A percentile compares a stretch with the other conserved stretches of the same genome.
Conservation (phyloP, 108 stramenopile genomes). For the Nitzschia putrida region DNA sequence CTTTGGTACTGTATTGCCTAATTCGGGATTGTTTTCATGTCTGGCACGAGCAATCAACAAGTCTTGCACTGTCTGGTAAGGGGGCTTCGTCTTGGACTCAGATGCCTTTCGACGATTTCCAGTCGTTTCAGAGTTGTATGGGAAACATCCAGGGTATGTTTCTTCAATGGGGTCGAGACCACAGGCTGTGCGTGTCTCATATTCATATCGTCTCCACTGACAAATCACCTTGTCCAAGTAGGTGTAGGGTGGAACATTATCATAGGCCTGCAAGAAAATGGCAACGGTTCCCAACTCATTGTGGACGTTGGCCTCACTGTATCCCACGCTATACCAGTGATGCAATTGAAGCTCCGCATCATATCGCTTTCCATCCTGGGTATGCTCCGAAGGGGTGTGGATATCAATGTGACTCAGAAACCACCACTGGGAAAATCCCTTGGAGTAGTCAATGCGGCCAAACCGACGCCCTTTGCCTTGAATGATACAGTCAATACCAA, state of each 20-base stretch:
- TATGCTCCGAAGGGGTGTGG: constrained; percentile 45
- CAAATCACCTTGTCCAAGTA: constrained; percentile 56
- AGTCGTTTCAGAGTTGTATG: background rate
- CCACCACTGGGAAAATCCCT: constrained; percentile 32
- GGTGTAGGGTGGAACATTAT: constrained; percentile 31
- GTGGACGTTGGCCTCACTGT: constrained; percentile 1
- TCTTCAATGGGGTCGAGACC: constrained; percentile 37
- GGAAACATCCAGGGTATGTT: constrained; percentile 39
- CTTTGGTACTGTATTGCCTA: constrained; percentile 7
- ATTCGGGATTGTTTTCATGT: background rate
- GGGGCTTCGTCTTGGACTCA: background rate
- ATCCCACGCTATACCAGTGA: constrained; percentile 27
- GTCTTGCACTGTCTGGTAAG: constrained; percentile 6
- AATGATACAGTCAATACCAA: constrained; percentile 5
- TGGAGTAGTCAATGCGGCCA: constrained; percentile 28
- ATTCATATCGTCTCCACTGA: constrained; percentile 46
- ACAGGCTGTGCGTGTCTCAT: constrained; percentile 42
- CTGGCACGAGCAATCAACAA: constrained; percentile 17
- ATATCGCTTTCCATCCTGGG: constrained; percentile 48
- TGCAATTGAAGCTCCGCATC: constrained; percentile 47
- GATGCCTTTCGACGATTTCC: constrained; percentile 2
- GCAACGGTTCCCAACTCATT: constrained; percentile 44
- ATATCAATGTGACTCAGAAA: constrained; percentile 40
- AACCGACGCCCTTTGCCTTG: constrained; percentile 20
- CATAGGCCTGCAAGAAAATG: constrained; percentile 45